phyloP scores from a whole-genome alignment of 2,329 filamentous ascomycete genomes.

The Monosporascus sp. region DNA sequence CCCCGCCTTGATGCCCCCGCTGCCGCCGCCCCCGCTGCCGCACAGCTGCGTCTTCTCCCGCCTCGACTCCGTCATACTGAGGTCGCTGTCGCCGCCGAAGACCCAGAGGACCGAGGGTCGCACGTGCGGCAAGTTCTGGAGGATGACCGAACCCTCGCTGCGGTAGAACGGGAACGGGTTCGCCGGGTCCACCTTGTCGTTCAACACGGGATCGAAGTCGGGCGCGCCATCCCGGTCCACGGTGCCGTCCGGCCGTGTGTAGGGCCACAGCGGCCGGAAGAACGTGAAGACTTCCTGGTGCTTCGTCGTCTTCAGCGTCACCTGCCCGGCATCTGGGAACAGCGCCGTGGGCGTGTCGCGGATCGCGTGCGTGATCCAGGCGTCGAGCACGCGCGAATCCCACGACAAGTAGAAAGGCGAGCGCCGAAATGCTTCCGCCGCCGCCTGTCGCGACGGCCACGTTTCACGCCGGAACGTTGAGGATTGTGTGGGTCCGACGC shows the following conservation, averaged over 20 bases:
- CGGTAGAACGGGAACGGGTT: conserved; percentile 58
- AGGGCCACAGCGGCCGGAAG: conserved; percentile 53
- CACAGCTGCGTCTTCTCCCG: conserved; percentile 59
- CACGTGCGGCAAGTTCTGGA: conserved; percentile 52
- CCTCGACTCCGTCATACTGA: conserved; percentile 46
- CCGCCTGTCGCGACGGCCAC: conserved; percentile 73
- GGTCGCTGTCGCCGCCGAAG: conserved; percentile 55
- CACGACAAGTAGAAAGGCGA: conserved; percentile 75
- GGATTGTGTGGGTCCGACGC: conserved; percentile 42
- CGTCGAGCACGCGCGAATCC: conserved; percentile 74
- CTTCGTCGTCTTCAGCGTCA: conserved; percentile 75
- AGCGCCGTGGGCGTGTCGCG: conserved; percentile 62
- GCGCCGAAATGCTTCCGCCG: conserved; percentile 59
- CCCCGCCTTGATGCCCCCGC: conserved; percentile 57
- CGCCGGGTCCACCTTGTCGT: conserved; percentile 26
- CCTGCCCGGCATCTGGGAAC: conserved; percentile 46
- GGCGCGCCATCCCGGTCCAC: conserved; percentile 35
- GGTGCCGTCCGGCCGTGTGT: conserved; percentile 34
- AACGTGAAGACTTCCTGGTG: conserved; percentile 85
- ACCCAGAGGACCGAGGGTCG: conserved; percentile 64
- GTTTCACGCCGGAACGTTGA: conserved; percentile 70
- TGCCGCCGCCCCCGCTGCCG: conserved; percentile 61
- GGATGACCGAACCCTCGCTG: conserved; percentile 53
- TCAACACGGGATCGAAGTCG: conserved; percentile 38
- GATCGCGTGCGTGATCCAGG: conserved; percentile 69